These are phyloP conservation scores for Funneliformis caledonium DNA, from an alignment of 371 early-diverging fungal genomes.

Conservation along the genomic window DNA sequence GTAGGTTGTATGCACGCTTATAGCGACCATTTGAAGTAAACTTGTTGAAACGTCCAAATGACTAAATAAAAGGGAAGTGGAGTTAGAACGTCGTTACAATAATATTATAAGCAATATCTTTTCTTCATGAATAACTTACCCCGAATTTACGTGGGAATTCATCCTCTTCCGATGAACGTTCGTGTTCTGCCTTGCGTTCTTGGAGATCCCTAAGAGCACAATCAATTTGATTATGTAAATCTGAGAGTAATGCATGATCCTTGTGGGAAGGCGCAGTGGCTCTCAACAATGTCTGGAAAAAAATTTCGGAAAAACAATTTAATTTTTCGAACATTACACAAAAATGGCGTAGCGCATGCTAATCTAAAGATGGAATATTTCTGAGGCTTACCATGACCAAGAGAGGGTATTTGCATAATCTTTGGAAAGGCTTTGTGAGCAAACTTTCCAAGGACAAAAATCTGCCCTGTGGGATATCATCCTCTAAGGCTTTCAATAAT, in stretches of 20 bases:
- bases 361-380: neutral
- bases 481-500: constrained; percentile 14
- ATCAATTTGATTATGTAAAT: constrained; percentile 17
- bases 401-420: constrained; percentile 37
- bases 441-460: constrained; percentile 21
- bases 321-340: too few species aligned
- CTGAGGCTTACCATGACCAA: constrained; percentile 12
- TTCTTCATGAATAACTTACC: neutral
- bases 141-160: neutral
- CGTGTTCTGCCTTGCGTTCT: constrained; percentile 29
- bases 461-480: neutral
- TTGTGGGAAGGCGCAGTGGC: neutral
- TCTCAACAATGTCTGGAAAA: constrained; percentile 12
- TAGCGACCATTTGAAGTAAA: too few species aligned
- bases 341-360: too few species aligned
- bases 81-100: too few species aligned
- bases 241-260: neutral
- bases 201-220: constrained; percentile 26
- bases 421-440: constrained; percentile 27
- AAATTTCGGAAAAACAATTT: neutral
- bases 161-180: neutral
- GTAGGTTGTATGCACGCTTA: too few species aligned
- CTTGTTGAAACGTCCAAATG: too few species aligned
- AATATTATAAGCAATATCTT: too few species aligned
- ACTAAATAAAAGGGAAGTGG: too few species aligned